phyloP scores from a whole-genome alignment of 345 rosid genomes.

The Diplotaxis tenuifolia region DNA sequence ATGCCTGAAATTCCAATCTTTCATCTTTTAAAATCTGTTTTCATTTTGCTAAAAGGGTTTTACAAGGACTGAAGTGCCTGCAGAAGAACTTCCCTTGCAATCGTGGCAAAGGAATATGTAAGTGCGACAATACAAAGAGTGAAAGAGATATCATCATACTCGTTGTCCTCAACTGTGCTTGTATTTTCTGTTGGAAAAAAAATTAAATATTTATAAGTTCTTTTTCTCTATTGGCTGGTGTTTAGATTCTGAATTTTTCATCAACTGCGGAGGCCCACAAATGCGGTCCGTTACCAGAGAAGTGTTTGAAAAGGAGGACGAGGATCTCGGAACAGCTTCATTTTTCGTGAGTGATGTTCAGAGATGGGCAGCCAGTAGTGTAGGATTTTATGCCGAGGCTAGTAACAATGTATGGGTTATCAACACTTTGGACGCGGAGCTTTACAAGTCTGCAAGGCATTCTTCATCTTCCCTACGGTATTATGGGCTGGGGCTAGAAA shows the following conservation, averaged over 20 bases:
- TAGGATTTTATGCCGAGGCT: slow-evolving; percentile 42
- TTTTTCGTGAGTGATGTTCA: slow-evolving; percentile 39
- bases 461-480: slow-evolving; percentile 38
- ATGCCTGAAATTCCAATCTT: neutral
- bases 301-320: slow-evolving; percentile 47
- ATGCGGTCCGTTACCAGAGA: slow-evolving; percentile 32
- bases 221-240: neutral
- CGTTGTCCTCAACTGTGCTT: neutral
- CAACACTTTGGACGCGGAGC: slow-evolving; percentile 35
- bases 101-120: slow-evolving; percentile 44
- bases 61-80: slow-evolving; percentile 58
- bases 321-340: slow-evolving; percentile 53
- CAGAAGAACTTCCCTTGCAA: slow-evolving; percentile 45
- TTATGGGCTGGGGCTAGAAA: slow-evolving; percentile 19
- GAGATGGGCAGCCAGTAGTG: slow-evolving; percentile 59
- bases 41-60: neutral
- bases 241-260: slow-evolving; percentile 52
- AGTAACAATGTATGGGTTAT: slow-evolving; percentile 28
- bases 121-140: too few species aligned
- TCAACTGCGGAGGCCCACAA: slow-evolving; percentile 65
- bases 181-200: neutral
- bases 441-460: slow-evolving; percentile 41
- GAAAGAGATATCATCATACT: neutral
- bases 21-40: neutral
- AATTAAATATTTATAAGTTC: neutral